Percentiles rank a stretch among this genome's conserved stretches.
These are phyloP conservation scores for Candida vartiovaarae DNA, from an alignment of 805 yeast species.

Conservation along the genomic window DNA sequence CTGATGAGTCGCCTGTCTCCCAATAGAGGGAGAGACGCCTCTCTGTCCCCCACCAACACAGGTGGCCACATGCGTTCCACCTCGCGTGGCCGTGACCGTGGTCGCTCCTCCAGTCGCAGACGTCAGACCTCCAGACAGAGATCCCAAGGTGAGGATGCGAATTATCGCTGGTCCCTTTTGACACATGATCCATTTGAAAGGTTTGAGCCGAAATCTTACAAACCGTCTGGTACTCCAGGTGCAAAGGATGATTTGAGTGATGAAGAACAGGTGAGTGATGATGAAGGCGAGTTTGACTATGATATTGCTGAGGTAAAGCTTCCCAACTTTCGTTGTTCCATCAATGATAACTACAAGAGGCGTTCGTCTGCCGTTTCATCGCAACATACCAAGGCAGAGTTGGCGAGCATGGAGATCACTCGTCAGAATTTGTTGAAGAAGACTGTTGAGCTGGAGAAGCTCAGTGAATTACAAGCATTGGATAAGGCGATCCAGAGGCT, in stretches of 20 bases:
- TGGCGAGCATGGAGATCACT: constrained; percentile 6
- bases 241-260: constrained; percentile 32
- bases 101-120: constrained; percentile 8
- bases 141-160: constrained; percentile 24
- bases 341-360: constrained; percentile 26
- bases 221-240: constrained; percentile 16
- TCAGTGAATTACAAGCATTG: constrained; percentile 50
- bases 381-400: neutral
- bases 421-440: constrained; percentile 3
- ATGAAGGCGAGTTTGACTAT: constrained; percentile 24
- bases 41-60: constrained; percentile 4
- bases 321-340: constrained; percentile 23
- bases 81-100: constrained; percentile 13
- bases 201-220: constrained; percentile 25
- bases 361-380: constrained; percentile 1
- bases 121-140: constrained; percentile 16
- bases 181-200: constrained; percentile 72
- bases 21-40: constrained; percentile 6
- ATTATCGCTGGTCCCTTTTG: constrained; percentile 54
- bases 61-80: constrained; percentile 7
- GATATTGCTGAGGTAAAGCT: constrained; percentile 30
- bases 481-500: constrained; percentile 58
- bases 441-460: constrained; percentile 29
- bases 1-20: neutral
- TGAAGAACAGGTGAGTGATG: constrained; percentile 56